Evolutionary conservation across 23 red algal genomes (phyloP).

Genomic region (Gracilariopsis chorda): DNA sequence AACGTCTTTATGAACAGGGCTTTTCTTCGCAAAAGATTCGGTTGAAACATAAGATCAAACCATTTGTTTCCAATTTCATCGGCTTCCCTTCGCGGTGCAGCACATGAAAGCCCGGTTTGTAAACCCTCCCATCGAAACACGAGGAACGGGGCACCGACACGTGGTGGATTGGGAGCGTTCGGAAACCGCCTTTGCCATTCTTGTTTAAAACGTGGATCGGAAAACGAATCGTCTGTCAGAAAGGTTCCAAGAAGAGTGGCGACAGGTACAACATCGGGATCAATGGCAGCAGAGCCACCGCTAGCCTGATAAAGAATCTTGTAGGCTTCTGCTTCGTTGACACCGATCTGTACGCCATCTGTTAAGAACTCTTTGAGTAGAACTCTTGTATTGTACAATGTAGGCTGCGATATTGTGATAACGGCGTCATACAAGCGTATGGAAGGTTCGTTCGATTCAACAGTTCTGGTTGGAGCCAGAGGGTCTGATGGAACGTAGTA

Average conservation of each 20-base stretch:
- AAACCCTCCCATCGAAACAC: conserved; percentile 91
- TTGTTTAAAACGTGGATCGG: conserved; percentile 15
- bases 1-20: conserved; percentile 31
- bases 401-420: conserved; percentile 2
- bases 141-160: conserved; percentile 59
- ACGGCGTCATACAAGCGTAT: conserved; percentile 76
- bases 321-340: conserved; percentile 80
- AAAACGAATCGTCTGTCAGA: conserved; percentile 62
- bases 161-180: conserved; percentile 44
- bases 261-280: conserved; percentile 57
- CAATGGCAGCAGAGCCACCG: neutral
- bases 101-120: conserved; percentile 27
- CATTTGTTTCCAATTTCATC: conserved; percentile 25
- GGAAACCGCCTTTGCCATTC: conserved; percentile 67
- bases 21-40: conserved; percentile 33
- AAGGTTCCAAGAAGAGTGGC: conserved; percentile 78
- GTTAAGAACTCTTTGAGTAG: conserved; percentile 81
- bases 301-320: conserved; percentile 49
- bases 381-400: conserved; percentile 66
- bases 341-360: conserved; percentile 54
- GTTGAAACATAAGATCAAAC: conserved; percentile 48
- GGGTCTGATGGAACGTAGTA: conserved; percentile 70
- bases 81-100: neutral
- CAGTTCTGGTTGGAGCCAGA: conserved; percentile 54
- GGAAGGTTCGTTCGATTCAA: conserved; percentile 34